Percentiles rank a stretch among this genome's conserved stretches.
phyloP scores from a whole-genome alignment of 306 rosid genomes.

The Vachellia collinsii region DNA sequence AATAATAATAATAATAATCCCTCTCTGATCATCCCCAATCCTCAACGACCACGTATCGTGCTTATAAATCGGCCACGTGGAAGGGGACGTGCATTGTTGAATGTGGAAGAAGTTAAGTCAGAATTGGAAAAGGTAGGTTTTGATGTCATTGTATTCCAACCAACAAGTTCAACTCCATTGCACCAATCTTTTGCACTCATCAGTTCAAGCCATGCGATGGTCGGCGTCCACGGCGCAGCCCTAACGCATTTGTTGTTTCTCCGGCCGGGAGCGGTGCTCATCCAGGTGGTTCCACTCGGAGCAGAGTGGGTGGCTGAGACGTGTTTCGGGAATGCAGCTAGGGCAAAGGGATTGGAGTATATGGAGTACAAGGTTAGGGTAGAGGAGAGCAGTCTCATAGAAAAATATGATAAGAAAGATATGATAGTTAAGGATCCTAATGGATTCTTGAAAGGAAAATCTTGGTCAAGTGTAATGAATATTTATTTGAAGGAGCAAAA shows the following conservation, averaged over 20 bases:
- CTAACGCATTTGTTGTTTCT: conserved; percentile 51
- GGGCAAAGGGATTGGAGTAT: conserved; percentile 28
- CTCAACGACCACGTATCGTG: conserved; percentile 14
- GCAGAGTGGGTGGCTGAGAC: conserved; percentile 35
- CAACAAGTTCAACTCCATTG: conserved; percentile 26
- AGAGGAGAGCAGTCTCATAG: conserved; percentile 45
- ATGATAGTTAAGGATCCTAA: conserved; percentile 36
- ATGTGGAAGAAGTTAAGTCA: conserved; percentile 28
- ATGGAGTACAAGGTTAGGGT: conserved; percentile 41
- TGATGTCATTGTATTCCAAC: conserved; percentile 43
- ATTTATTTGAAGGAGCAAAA: conserved; percentile 50
- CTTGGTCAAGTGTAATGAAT: conserved; percentile 35
- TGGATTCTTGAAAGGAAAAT: conserved; percentile 28
- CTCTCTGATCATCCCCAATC: background rate
- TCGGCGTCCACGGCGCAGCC: conserved; percentile 54
- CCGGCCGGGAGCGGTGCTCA: conserved; percentile 29
- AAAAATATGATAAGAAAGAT: conserved; percentile 39
- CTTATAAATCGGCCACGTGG: background rate
- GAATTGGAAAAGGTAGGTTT: conserved; percentile 40
- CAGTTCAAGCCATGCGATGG: conserved; percentile 50
- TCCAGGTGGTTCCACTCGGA: conserved; percentile 61
- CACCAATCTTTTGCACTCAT: conserved; percentile 37
- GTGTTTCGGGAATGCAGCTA: conserved; percentile 1
- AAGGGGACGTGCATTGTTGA: conserved; percentile 21
- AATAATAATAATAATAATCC: background rate